phyloP scores from a whole-genome alignment of 805 yeast genomes.

The Candida nitratophila region DNA sequence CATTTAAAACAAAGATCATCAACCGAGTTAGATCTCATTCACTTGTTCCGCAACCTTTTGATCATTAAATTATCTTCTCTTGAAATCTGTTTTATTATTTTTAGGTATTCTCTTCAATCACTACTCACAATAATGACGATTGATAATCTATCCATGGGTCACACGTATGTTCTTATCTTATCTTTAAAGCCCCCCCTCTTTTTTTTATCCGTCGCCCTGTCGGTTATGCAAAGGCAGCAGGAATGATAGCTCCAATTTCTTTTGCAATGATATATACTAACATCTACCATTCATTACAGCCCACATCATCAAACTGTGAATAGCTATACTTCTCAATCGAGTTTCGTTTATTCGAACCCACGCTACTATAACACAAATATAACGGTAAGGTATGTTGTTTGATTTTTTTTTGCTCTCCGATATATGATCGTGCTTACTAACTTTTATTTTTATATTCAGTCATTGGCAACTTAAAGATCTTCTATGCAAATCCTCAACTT shows the following conservation, averaged over 20 bases:
- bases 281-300: too few species aligned
- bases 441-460: constrained; percentile 3
- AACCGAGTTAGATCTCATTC: too few species aligned
- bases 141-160: neutral
- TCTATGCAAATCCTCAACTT: constrained; percentile 42
- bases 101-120: too few species aligned
- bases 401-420: neutral
- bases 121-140: neutral
- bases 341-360: constrained; percentile 16
- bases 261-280: too few species aligned
- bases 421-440: neutral
- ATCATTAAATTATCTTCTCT: too few species aligned
- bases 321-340: constrained; percentile 1
- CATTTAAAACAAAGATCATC: too few species aligned
- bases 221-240: neutral
- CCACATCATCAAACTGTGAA: neutral
- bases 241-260: too few species aligned
- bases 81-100: too few species aligned
- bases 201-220: neutral
- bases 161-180: neutral
- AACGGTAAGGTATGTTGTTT: constrained; percentile 28
- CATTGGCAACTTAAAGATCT: constrained; percentile 51
- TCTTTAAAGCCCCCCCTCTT: neutral
- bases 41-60: too few species aligned
- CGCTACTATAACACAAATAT: constrained; percentile 24